phyloP scores from a whole-genome alignment of 768 basidiomycete genomes.

The Boletus pseudopeckii region DNA sequence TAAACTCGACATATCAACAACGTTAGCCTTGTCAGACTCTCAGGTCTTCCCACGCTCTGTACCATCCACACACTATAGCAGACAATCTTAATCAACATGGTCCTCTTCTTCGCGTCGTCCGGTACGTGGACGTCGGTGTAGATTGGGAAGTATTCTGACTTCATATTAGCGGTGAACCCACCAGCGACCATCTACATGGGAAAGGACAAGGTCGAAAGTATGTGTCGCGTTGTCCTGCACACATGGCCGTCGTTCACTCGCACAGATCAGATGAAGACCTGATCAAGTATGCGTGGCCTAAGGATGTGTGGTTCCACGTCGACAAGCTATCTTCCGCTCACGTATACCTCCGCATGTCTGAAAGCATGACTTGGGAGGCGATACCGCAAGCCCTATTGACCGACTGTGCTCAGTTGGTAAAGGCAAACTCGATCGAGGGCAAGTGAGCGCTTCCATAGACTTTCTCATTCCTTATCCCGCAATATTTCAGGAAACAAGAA shows the following conservation, averaged over 20 bases:
- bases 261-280: slow-evolving; percentile 81
- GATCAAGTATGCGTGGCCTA: slow-evolving; percentile 88
- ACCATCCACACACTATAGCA: not conserved
- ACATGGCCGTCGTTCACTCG: slow-evolving; percentile 15
- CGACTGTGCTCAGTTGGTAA: slow-evolving; percentile 94
- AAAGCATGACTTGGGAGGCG: slow-evolving; percentile 81
- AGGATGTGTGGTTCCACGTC: slow-evolving; percentile 94
- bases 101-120: slow-evolving; percentile 60
- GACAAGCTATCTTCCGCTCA: slow-evolving; percentile 97
- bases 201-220: slow-evolving; percentile 94
- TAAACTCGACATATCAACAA: not conserved
- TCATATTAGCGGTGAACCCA: slow-evolving; percentile 50
- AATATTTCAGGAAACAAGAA: slow-evolving; percentile 82
- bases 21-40: no score
- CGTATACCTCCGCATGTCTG: slow-evolving; percentile 90
- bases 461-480: not conserved
- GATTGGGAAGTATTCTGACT: not conserved
- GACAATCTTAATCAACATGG: slow-evolving; percentile 34
- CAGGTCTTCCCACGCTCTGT: slow-evolving; percentile 2
- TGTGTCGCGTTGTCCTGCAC: slow-evolving; percentile 27
- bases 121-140: slow-evolving; percentile 24
- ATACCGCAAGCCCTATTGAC: slow-evolving; percentile 74
- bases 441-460: not conserved
- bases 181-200: slow-evolving; percentile 88
- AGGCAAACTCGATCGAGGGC: slow-evolving; percentile 97